Base-by-base conservation (phyloP, 169 alveolate species). In the Plasmodium malariae region DNA sequence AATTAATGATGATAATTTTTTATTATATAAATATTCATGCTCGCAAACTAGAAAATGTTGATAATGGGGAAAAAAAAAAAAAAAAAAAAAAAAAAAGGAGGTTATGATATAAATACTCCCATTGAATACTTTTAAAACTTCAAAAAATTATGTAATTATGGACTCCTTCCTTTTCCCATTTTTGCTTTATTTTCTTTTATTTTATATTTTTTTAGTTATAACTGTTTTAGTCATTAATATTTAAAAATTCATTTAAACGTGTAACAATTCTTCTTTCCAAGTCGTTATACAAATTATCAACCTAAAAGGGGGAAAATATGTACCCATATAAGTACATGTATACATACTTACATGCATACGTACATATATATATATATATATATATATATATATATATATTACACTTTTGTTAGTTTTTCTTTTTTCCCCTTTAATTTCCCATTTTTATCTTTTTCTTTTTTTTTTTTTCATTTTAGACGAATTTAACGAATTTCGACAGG, bases 271-370 rank as follows among this genome's bases (percentile, higher is more conserved):
- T 65, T 19, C 48, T 63, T 49, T 76, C 88, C 51, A 76, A 60
- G 21, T 76, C 88, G 32, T 4, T 48, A 67, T 76, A 76, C 24
- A 76, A 60, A 59, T 26, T 76, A 24, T 76, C 65, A 49, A 59
- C 62, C 88, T 76, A 34, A 21, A 49, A 43, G 43, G 21, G 37
- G 17, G 12, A 34, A 9, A 36, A 21, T 6, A 0, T 63, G 6
- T 63, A 0, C 0, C 48, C 9, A 36, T 65, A 7, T 11, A 7
- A 26, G 0, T 40, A 40, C 11, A 40, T 40, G 11, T 40, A 40
- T 17, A 57, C 19, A 26, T 1, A 57, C 11, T 5, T 5, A 57
- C 14, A 62, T 62, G 21, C 21, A 62, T 62, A 12, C 0, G 19
- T 21, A 57, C 28, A 57, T 57, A 62, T 28, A 28, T 62, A 21